Base-by-base conservation (phyloP, 768 basidiomycete genomes). In the Paxillus rubicundulus region DNA sequence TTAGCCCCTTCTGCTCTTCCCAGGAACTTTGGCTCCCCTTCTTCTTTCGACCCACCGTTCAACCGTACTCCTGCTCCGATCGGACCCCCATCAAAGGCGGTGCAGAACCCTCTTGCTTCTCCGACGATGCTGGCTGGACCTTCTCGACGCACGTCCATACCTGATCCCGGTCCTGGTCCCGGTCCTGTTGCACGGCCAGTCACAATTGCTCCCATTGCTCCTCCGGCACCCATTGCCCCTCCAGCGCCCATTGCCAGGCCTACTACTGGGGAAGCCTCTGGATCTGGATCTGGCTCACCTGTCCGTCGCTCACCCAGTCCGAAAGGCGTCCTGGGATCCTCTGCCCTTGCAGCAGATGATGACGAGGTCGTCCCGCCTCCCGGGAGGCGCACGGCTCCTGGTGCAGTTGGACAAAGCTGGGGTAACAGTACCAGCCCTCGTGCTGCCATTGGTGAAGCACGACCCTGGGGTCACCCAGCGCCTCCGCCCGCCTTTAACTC, bases 341-440 rank as follows among this genome's bases (percentile, higher is more conserved):
- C 86, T 5, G 89, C 89, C 17, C 76, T 91, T 17, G 81, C 84
- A 3, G 81, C 87, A 13, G 88, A 89, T 54, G 89, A 89, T 54
- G 89, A 92, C 64, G 89, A 91, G 63, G 85, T 90, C 10, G 80
- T 91, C 14, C 70, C 77, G 37, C 70, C 77, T 16, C 75, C 77
- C 7, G 72, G 79, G 34, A 67, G 81, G 44, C 72, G 79, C 8
- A 68, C 66, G 37, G 71, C 65, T 1, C 68, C 68, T 33, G 70
- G 72, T 41, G 69, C 70, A 3, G 74, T 78, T 10, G 70, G 78
- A 7, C 78, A 77, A 50, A 70, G 72, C 2, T 84, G 84, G 82
- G 74, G 75, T 4, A 70, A 59, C 36, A 56, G 75, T 24, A 61
- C 76, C 45, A 78, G 74, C 55, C 78, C 79, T 9, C 78, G 79